phyloP scores from a whole-genome alignment of 495 filamentous ascomycete genomes.

The Podospora appendiculata region DNA sequence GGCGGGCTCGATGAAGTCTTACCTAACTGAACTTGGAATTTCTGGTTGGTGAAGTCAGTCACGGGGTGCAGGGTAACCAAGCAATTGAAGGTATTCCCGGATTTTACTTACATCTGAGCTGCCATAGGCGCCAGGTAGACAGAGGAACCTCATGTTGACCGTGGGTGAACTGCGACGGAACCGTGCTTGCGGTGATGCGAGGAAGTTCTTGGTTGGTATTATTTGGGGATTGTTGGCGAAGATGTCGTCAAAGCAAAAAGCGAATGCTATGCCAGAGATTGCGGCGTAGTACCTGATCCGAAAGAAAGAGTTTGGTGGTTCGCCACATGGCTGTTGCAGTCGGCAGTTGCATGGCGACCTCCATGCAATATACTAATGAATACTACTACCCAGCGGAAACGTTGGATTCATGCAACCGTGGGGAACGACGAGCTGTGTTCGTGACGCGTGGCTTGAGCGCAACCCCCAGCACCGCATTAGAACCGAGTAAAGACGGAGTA shows the following conservation, averaged over 20 bases:
- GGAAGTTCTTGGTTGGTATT: constrained; percentile 2
- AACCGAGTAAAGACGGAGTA: no score
- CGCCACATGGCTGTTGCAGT: constrained; percentile 11
- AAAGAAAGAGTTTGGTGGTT: background rate
- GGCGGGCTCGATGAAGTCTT: background rate
- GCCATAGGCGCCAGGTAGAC: constrained; percentile 40
- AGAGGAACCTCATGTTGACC: constrained; percentile 34
- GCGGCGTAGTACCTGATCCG: constrained; percentile 4
- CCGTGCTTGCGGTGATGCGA: background rate
- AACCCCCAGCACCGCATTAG: no score
- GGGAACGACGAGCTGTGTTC: background rate
- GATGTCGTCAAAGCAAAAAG: background rate
- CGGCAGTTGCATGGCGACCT: constrained; percentile 7
- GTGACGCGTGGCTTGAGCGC: constrained; percentile 1
- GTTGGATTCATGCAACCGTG: constrained; percentile 7
- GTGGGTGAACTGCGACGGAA: background rate
- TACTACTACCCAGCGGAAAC: background rate
- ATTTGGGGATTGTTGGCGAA: background rate
- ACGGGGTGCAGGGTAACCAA: background rate
- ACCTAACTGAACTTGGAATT: constrained; percentile 47
- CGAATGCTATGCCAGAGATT: background rate
- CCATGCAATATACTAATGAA: constrained; percentile 4
- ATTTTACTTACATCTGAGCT: constrained; percentile 40
- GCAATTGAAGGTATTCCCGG: background rate
- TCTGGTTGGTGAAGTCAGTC: constrained; percentile 27